phyloP scores from a whole-genome alignment of 176 grass and related monocot species.

The Microstegium vimineum region DNA sequence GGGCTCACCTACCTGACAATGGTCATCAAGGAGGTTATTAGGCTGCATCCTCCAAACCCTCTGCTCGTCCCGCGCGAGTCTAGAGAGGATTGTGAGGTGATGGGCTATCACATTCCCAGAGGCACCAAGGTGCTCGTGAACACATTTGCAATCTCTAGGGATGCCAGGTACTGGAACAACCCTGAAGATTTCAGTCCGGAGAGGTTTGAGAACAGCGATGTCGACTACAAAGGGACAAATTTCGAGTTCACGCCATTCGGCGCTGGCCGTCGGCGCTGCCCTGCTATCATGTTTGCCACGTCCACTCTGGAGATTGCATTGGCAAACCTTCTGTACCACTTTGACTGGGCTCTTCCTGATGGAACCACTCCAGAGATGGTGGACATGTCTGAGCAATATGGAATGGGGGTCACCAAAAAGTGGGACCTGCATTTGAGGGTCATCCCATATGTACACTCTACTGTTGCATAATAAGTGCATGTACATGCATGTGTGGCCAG shows the following conservation, averaged over 20 bases:
- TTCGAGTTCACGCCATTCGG: slow-evolving; percentile 41
- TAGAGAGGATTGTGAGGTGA: neutral
- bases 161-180: neutral
- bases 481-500: neutral
- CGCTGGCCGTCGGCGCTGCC: slow-evolving; percentile 36
- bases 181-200: slow-evolving; percentile 9
- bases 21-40: slow-evolving; percentile 14
- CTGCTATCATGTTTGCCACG: slow-evolving; percentile 8
- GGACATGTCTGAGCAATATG: slow-evolving; percentile 24
- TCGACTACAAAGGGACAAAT: slow-evolving; percentile 31
- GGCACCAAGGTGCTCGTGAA: slow-evolving; percentile 17
- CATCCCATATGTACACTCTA: neutral
- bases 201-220: neutral
- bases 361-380: neutral
- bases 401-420: neutral
- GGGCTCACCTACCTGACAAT: neutral
- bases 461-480: neutral
- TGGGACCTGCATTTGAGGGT: neutral
- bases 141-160: neutral
- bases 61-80: neutral
- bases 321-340: slow-evolving; percentile 36
- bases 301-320: slow-evolving; percentile 16
- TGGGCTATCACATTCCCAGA: neutral
- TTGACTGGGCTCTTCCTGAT: too few species aligned
- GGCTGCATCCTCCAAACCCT: slow-evolving; percentile 15